These are phyloP conservation scores for Glarea lozoyensis DNA, from an alignment of 495 filamentous ascomycete genomes.

Conservation along the genomic window DNA sequence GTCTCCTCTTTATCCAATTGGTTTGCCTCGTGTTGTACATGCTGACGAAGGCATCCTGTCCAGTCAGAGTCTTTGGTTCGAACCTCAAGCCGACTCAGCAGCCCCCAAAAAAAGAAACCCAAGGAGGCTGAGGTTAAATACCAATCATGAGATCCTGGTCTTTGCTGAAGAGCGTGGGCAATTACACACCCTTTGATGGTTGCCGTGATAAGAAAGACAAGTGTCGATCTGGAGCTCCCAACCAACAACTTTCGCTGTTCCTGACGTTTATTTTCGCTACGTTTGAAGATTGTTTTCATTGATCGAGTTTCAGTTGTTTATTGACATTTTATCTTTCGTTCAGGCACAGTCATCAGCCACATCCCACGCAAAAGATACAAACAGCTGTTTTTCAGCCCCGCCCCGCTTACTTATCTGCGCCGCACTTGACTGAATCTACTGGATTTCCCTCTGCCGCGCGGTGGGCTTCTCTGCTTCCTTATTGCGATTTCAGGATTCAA, in stretches of 20 bases:
- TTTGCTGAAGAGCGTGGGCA: not conserved
- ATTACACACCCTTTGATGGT: too few relatives aligned
- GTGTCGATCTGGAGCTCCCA: too few relatives aligned
- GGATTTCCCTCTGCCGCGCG: not conserved
- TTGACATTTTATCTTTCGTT: not conserved
- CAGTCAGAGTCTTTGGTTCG: not conserved
- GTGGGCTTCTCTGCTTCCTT: not conserved
- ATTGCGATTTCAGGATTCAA: not conserved
- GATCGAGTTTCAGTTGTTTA: not conserved
- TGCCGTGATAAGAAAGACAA: not conserved
- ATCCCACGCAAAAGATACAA: not conserved
- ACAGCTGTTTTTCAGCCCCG: constrained; percentile 1
- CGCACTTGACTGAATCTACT: not conserved
- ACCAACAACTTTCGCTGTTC: not conserved
- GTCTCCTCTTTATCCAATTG: not conserved
- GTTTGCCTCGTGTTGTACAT: not conserved
- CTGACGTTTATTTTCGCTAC: not conserved
- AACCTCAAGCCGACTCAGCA: not conserved
- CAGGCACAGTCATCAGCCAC: not conserved
- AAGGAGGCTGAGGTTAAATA: constrained; percentile 13
- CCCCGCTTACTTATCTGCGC: constrained; percentile 1
- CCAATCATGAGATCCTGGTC: not conserved
- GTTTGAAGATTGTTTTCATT: not conserved
- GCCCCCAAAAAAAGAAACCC: constrained; percentile 6
- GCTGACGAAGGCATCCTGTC: not conserved